These are phyloP conservation scores for Allomyces javanicus DNA, from an alignment of 192 early-diverging fungal genomes.

Conservation along the genomic window DNA sequence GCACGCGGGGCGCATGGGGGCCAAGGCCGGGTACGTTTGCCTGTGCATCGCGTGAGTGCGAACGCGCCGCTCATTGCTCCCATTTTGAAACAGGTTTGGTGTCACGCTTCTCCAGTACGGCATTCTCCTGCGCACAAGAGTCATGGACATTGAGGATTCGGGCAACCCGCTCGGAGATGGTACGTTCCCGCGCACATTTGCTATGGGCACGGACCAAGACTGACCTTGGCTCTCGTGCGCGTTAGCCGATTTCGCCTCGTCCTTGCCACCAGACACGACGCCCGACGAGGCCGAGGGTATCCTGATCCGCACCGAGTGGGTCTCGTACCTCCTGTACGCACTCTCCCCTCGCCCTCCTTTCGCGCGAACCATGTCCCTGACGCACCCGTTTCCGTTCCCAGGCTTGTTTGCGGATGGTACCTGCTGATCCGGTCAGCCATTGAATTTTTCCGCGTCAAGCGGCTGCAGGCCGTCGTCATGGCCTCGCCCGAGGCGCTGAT, in stretches of 20 bases:
- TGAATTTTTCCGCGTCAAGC: conserved; percentile 50
- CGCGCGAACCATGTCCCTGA: conserved; percentile 15
- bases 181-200: conserved; percentile 10
- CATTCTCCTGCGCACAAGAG: conserved; percentile 40
- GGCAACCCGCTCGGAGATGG: conserved; percentile 14
- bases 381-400: background rate
- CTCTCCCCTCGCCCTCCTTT: conserved; percentile 31
- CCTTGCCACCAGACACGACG: conserved; percentile 4
- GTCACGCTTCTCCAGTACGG: conserved; percentile 63
- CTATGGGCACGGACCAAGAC: background rate
- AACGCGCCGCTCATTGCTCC: conserved; percentile 2
- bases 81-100: conserved; percentile 35
- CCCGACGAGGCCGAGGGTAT: conserved; percentile 7
- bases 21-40: background rate
- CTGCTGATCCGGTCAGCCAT: conserved; percentile 50
- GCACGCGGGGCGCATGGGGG: conserved; percentile 55
- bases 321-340: conserved; percentile 4
- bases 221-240: conserved; percentile 6
- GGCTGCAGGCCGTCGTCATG: conserved; percentile 48
- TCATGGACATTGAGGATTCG: conserved; percentile 7
- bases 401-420: conserved; percentile 13
- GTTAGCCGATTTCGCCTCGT: conserved; percentile 9
- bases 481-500: conserved; percentile 20
- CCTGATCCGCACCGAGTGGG: conserved; percentile 33
- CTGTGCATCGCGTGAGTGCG: background rate